Percentiles rank a stretch among this genome's conserved stretches.
These are phyloP conservation scores for Ophioceras dolichostomum DNA, from an alignment of 2,329 filamentous ascomycete species.

Conservation along the genomic window DNA sequence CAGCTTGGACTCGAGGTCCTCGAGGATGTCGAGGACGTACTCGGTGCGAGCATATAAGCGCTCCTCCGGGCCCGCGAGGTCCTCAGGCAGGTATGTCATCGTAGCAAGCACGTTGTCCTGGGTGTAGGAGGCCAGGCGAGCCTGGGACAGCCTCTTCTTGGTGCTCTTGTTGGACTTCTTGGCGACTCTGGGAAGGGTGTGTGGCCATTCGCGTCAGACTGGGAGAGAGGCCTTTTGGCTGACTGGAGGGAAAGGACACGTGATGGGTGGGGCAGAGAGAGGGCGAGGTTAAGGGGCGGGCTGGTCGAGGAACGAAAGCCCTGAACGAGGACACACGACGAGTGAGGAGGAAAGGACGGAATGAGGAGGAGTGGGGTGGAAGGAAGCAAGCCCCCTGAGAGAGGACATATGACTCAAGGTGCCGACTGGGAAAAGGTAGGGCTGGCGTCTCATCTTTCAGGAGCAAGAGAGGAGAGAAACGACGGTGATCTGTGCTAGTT, in stretches of 20 bases:
- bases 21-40: background rate
- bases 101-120: background rate
- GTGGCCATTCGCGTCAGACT: no score
- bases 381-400: no score
- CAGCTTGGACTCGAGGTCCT: background rate
- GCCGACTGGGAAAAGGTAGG: no score
- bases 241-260: background rate
- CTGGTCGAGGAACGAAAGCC: background rate
- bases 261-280: background rate
- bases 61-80: background rate
- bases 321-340: no score
- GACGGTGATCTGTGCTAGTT: no score
- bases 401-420: no score
- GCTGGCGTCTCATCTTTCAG: no score
- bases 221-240: background rate
- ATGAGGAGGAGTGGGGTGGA: no score
- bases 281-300: background rate
- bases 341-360: no score
- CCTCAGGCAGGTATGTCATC: background rate
- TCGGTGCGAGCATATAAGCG: background rate
- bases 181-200: no score
- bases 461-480: no score
- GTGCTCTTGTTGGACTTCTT: background rate
- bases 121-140: background rate
- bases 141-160: background rate